Evolutionary conservation across 1,284 basidiomycete species (phyloP).

Genomic region (Mycena citricolor): DNA sequence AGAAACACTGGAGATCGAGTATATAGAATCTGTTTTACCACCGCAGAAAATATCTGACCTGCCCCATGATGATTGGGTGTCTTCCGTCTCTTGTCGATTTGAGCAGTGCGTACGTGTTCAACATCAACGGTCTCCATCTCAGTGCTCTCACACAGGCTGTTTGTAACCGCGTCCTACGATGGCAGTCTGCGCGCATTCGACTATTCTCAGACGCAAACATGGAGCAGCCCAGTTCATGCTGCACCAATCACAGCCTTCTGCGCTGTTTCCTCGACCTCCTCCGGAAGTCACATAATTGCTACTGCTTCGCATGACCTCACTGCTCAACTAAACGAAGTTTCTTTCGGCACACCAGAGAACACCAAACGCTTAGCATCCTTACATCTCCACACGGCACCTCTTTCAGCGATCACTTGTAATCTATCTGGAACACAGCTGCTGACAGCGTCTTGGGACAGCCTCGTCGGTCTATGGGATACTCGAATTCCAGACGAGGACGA

Average conservation of each 20-base stretch:
- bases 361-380: conserved; percentile 55
- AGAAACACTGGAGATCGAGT: conserved; percentile 91
- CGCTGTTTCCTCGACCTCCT: conserved; percentile 46
- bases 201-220: conserved; percentile 58
- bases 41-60: conserved; percentile 81
- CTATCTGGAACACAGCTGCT: conserved; percentile 59
- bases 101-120: conserved; percentile 55
- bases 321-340: conserved; percentile 59
- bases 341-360: conserved; percentile 33
- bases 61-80: conserved; percentile 94
- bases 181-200: conserved; percentile 75
- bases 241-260: conserved; percentile 76
- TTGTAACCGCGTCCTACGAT: conserved; percentile 82
- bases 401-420: conserved; percentile 66
- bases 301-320: conserved; percentile 86
- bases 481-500: conserved; percentile 63
- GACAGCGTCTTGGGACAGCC: conserved; percentile 77
- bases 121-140: background rate
- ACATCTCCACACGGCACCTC: conserved; percentile 73
- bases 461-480: conserved; percentile 79
- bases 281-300: conserved; percentile 54
- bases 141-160: conserved; percentile 47
- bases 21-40: conserved; percentile 90
- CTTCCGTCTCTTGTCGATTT: conserved; percentile 71
- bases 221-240: conserved; percentile 51